phyloP scores from a whole-genome alignment of 768 basidiomycete species.

The Tylopilus vinaceipallidus region DNA sequence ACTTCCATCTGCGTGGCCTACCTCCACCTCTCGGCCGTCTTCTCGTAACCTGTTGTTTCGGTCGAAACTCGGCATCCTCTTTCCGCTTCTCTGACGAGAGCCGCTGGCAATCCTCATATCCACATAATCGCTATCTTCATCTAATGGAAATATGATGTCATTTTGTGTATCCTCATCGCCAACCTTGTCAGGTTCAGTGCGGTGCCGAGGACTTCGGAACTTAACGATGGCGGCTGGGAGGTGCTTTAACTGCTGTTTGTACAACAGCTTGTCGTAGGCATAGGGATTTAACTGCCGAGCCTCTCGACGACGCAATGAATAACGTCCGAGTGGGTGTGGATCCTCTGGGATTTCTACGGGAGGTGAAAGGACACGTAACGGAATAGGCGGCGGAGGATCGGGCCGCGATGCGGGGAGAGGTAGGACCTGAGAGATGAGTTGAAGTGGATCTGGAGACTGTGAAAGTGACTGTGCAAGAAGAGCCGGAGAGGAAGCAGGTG shows the following conservation, averaged over 20 bases:
- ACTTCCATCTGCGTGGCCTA: slow-evolving; percentile 4
- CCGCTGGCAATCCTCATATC: slow-evolving; percentile 10
- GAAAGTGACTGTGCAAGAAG: slow-evolving; percentile 3
- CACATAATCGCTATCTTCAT: slow-evolving; percentile 30
- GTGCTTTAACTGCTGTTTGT: slow-evolving; percentile 47
- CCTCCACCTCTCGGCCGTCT: not conserved
- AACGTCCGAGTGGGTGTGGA: slow-evolving; percentile 34
- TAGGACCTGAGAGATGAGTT: slow-evolving; percentile 4
- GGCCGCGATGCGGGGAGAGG: not conserved
- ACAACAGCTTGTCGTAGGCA: slow-evolving; percentile 49
- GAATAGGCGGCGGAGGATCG: slow-evolving; percentile 1
- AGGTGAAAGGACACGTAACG: not conserved
- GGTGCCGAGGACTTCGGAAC: slow-evolving; percentile 35
- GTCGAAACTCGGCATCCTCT: slow-evolving; percentile 1
- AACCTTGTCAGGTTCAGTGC: slow-evolving; percentile 24
- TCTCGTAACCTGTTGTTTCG: not conserved
- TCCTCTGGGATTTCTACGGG: slow-evolving; percentile 16
- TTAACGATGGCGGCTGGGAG: slow-evolving; percentile 72
- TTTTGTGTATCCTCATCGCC: slow-evolving; percentile 32
- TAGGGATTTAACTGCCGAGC: slow-evolving; percentile 63
- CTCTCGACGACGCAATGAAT: slow-evolving; percentile 55
- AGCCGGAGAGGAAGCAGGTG: slow-evolving; percentile 18
- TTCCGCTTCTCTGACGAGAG: slow-evolving; percentile 12
- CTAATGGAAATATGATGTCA: slow-evolving; percentile 26
- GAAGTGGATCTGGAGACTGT: slow-evolving; percentile 26